Percentiles rank a stretch among this genome's conserved stretches.
These are phyloP conservation scores for Pestalotiopsis sp. DNA, from an alignment of 2,329 filamentous ascomycete species.

Conservation along the genomic window DNA sequence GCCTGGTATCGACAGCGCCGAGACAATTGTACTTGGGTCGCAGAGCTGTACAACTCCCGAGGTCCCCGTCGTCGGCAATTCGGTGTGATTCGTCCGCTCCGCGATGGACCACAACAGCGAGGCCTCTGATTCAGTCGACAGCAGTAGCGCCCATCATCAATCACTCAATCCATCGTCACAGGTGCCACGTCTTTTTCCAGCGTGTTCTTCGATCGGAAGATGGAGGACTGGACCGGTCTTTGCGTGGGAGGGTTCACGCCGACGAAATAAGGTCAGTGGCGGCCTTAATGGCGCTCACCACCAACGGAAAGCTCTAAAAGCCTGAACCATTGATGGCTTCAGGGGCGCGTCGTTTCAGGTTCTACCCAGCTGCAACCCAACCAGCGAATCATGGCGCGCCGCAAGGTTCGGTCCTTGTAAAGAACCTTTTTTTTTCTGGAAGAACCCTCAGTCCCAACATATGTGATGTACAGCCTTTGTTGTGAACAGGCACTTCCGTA, in stretches of 20 bases:
- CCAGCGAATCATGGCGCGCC: neutral
- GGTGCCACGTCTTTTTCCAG: neutral
- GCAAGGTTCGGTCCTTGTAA: neutral
- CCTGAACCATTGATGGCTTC: slow-evolving; percentile 3
- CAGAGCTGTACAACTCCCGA: neutral
- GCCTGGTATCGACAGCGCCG: neutral
- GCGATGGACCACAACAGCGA: neutral
- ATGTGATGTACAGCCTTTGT: neutral
- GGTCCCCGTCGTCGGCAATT: neutral
- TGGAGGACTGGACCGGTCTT: neutral
- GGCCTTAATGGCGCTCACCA: neutral
- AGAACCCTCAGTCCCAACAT: neutral
- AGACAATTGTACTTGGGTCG: neutral
- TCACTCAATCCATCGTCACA: neutral
- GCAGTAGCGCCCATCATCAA: neutral
- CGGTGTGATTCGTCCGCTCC: neutral
- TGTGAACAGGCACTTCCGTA: neutral
- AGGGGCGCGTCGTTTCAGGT: neutral
- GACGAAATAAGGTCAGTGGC: neutral
- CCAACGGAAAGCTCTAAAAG: neutral
- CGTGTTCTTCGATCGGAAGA: neutral
- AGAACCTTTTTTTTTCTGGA: neutral
- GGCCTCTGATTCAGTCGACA: neutral
- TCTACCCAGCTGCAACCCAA: neutral
- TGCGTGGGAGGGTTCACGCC: neutral